phyloP scores from a whole-genome alignment of 2,329 filamentous ascomycete species.

The Cladophialophora carrionii region DNA sequence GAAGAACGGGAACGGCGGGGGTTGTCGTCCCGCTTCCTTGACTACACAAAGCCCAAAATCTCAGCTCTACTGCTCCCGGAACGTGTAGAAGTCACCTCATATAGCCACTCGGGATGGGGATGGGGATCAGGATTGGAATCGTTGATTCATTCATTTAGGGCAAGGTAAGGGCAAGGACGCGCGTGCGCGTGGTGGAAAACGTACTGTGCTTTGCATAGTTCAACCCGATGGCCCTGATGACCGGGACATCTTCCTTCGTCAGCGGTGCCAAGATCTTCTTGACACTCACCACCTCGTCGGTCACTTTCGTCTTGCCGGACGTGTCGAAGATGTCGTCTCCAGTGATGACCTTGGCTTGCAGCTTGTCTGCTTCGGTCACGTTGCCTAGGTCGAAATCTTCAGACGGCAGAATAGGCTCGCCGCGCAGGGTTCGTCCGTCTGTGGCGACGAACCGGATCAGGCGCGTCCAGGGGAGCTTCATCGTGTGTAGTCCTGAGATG shows the following conservation, averaged over 20 bases:
- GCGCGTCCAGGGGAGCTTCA: slow-evolving; percentile 52
- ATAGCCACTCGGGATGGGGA: background rate
- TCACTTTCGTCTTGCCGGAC: slow-evolving; percentile 44
- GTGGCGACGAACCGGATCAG: slow-evolving; percentile 60
- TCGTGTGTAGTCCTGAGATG: background rate
- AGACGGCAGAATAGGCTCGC: slow-evolving; percentile 58
- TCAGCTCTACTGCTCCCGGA: too few relatives aligned
- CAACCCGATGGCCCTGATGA: slow-evolving; percentile 56
- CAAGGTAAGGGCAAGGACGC: too few relatives aligned
- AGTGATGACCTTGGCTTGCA: slow-evolving; percentile 58
- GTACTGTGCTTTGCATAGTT: slow-evolving; percentile 55
- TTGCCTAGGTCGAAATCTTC: slow-evolving; percentile 51
- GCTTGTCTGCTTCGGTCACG: slow-evolving; percentile 51
- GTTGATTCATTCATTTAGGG: too few relatives aligned
- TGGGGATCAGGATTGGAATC: too few relatives aligned
- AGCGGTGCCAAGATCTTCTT: slow-evolving; percentile 60
- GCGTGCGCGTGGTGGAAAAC: too few relatives aligned
- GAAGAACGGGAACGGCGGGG: slow-evolving; percentile 45
- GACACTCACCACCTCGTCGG: slow-evolving; percentile 59
- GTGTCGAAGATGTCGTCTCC: slow-evolving; percentile 57
- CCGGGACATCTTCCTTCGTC: slow-evolving; percentile 56
- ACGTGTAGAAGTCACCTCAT: background rate
- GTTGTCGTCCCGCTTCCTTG: slow-evolving; percentile 45
- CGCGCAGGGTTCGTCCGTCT: slow-evolving; percentile 56
- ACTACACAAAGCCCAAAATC: slow-evolving; percentile 34